Conservation (phyloP, 2,329 filamentous ascomycete genomes). For the Xylariaceae sp. region DNA sequence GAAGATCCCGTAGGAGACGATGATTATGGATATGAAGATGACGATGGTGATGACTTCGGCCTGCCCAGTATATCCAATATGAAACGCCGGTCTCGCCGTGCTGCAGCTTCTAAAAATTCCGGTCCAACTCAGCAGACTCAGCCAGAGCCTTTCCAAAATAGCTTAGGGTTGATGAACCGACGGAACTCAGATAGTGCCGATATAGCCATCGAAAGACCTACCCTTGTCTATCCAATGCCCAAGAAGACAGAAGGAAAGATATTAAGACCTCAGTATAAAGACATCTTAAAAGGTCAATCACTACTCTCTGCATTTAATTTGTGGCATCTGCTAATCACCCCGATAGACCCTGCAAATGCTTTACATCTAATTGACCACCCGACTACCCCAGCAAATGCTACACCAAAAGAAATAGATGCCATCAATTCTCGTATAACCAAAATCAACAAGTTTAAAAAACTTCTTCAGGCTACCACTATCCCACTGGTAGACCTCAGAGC, state of each 20-base stretch:
- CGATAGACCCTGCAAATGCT: constrained; percentile 77
- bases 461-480: constrained; percentile 88
- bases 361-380: constrained; percentile 91
- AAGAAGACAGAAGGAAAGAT: constrained; percentile 95
- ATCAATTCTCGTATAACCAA: constrained; percentile 84
- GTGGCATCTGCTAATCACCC: constrained; percentile 1
- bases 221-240: constrained; percentile 78
- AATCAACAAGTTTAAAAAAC: constrained; percentile 98
- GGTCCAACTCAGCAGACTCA: constrained; percentile 30
- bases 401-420: constrained; percentile 78
- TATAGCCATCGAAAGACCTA: constrained; percentile 84
- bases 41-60: constrained; percentile 92
- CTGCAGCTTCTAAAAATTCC: constrained; percentile 41
- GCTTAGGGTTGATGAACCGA: constrained; percentile 42
- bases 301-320: background rate
- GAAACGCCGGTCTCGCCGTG: constrained; percentile 64
- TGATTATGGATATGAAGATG: constrained; percentile 76
- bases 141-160: constrained; percentile 36
- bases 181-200: constrained; percentile 82
- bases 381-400: constrained; percentile 66
- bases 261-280: constrained; percentile 93
- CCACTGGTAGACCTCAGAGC: constrained; percentile 77
- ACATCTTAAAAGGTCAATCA: constrained; percentile 68
- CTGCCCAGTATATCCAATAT: constrained; percentile 89
- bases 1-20: constrained; percentile 63